Base-by-base conservation (phyloP, 345 rosid species). In the Sapria himalayana region DNA sequence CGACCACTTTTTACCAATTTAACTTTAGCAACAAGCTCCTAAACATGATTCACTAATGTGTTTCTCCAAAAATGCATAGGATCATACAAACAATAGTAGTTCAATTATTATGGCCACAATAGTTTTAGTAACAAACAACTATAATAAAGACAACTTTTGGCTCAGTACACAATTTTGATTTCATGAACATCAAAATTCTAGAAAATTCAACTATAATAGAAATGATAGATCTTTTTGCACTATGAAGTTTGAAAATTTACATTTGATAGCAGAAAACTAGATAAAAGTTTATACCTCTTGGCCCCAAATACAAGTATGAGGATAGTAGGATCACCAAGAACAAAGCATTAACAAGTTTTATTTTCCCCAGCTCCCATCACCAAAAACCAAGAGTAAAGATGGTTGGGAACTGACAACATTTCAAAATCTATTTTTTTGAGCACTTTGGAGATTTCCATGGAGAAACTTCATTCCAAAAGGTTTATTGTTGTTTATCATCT, bases 401-500 rank as follows among this genome's bases (percentile, higher is more conserved):
- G 19, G 15, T 32, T 7, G 31, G 27, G 22, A 11, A 10, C 13
- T 31, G 50, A 7, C 15, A 46, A 22, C 12, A 46, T 27, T 20
- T 46, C 50, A 3, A 29, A 19, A 33, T 46, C 50, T 13, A 46
- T 46, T 8, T 34, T 46, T 29, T 46, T 41, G 7, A 46, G 39
- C 20, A 46, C 50, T 15, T n/a, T n/a, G n/a, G n/a, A 31, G 40
- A 22, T 46, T 41, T 4, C 24, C 19, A 5, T 34, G 7, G 1
- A 4, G n/a, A 21, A 46, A 46, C 19, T 46, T 46, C 29, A 39
- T 34, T 14, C 40, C 50, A 32, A 46, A 46, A 9, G 50, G 46
- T 10, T 32, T 34, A 14, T 25, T 42, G 16, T 34, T 42, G 9
- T 15, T 21, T 7, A 42, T 15, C 50, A 46, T 46, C 18, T 21